Evolutionary conservation across 2,329 filamentous ascomycete genomes (phyloP).

Genomic region (Colletotrichum camelliae): DNA sequence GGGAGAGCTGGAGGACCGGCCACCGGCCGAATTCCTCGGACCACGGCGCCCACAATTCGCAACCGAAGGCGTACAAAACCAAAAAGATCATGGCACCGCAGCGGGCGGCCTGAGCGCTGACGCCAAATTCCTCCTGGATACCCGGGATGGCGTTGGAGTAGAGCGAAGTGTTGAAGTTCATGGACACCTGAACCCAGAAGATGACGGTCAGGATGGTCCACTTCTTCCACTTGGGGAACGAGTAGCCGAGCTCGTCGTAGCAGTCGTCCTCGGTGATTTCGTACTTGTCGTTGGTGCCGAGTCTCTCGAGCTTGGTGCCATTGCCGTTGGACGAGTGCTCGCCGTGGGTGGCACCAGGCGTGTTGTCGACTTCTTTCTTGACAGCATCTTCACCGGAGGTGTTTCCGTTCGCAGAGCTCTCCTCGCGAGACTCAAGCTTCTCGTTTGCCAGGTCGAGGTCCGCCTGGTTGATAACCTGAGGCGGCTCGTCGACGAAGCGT

Average conservation of each 20-base stretch:
- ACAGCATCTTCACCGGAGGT: neutral
- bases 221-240: constrained; percentile 67
- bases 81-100: constrained; percentile 81
- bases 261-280: constrained; percentile 64
- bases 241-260: constrained; percentile 69
- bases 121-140: constrained; percentile 70
- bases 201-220: constrained; percentile 77
- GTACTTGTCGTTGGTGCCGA: constrained; percentile 44
- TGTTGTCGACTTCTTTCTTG: neutral
- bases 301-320: constrained; percentile 34
- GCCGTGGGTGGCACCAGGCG: constrained; percentile 16
- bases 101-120: constrained; percentile 72
- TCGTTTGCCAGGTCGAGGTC: constrained; percentile 41
- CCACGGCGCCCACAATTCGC: constrained; percentile 89
- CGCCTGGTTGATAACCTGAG: constrained; percentile 39
- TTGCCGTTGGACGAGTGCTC: constrained; percentile 27
- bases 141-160: constrained; percentile 73
- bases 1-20: constrained; percentile 74
- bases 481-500: constrained; percentile 40
- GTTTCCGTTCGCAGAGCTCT: neutral
- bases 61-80: constrained; percentile 82
- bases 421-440: constrained; percentile 34
- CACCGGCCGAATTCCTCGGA: constrained; percentile 82
- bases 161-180: constrained; percentile 80
- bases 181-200: constrained; percentile 75